Conservation (phyloP, 257 asterid species). For the Paraleonurus japonicus region DNA sequence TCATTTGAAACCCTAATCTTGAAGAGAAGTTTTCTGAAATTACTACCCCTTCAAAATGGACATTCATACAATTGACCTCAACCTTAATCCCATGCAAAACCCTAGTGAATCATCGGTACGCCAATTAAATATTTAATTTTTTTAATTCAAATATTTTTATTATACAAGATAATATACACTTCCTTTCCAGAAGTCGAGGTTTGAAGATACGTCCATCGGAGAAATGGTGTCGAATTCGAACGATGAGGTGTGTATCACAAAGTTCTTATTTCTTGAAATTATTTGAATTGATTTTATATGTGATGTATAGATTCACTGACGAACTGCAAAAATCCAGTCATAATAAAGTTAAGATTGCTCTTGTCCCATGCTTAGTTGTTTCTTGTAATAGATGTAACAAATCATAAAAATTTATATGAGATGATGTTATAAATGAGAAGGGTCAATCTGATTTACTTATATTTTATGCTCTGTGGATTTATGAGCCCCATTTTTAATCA, state of each 20-base stretch:
- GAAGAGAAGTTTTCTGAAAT: not conserved
- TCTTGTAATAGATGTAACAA: not conserved
- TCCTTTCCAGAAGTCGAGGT: not conserved
- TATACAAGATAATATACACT: not conserved
- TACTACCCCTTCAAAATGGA: slow-evolving; percentile 2
- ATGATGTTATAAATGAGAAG: too few relatives aligned
- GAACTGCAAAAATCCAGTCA: not conserved
- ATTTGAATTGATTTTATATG: not conserved
- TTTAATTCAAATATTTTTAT: not conserved
- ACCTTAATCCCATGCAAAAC: slow-evolving; percentile 31
- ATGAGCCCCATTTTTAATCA: too few relatives aligned
- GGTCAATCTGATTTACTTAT: too few relatives aligned
- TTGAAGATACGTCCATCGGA: not conserved
- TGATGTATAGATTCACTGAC: not conserved
- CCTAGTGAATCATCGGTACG: slow-evolving; percentile 24
- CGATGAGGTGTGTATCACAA: not conserved
- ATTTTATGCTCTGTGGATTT: too few relatives aligned
- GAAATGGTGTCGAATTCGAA: not conserved
- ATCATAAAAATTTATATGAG: too few relatives aligned
- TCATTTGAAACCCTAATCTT: not conserved
- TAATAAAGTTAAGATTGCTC: not conserved
- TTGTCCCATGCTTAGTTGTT: not conserved
- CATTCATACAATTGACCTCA: slow-evolving; percentile 36
- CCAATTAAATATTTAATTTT: not conserved
- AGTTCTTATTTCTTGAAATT: not conserved